Conservation (phyloP, 2,329 filamentous ascomycete genomes). For the Coniochaeta sp. region DNA sequence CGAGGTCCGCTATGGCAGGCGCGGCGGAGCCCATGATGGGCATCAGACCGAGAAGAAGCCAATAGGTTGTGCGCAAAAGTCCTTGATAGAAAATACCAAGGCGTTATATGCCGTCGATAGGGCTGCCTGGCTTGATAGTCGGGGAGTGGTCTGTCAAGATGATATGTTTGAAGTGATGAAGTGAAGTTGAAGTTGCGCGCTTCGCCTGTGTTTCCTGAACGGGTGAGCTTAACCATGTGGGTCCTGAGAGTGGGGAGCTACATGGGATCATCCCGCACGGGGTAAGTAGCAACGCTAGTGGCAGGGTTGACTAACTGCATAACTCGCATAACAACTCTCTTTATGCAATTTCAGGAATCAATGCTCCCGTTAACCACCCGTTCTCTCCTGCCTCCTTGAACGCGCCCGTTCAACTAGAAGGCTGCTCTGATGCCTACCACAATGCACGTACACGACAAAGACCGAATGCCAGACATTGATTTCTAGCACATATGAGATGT, state of each 20-base stretch:
- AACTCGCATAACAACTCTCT: neutral
- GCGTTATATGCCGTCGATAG: neutral
- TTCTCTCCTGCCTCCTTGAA: too few relatives aligned
- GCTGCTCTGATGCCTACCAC: too few relatives aligned
- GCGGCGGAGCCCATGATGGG: neutral
- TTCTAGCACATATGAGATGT: too few relatives aligned
- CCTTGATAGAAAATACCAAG: neutral
- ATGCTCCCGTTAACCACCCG: too few relatives aligned
- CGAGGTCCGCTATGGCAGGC: constrained; percentile 11
- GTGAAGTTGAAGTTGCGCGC: neutral
- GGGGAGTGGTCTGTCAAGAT: too few relatives aligned
- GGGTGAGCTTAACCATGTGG: neutral
- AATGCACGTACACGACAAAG: too few relatives aligned
- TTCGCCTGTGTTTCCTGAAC: neutral
- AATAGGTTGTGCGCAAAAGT: neutral
- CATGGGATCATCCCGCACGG: neutral
- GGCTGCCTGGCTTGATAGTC: neutral
- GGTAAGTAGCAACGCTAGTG: neutral
- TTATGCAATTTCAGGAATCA: too few relatives aligned
- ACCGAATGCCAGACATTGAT: too few relatives aligned
- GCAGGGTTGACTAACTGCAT: neutral
- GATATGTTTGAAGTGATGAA: neutral
- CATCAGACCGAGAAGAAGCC: neutral
- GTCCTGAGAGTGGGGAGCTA: neutral
- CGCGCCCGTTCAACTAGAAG: too few relatives aligned